These are phyloP conservation scores for Hortaea werneckii DNA, from an alignment of 2,329 filamentous ascomycete species.

Conservation along the genomic window DNA sequence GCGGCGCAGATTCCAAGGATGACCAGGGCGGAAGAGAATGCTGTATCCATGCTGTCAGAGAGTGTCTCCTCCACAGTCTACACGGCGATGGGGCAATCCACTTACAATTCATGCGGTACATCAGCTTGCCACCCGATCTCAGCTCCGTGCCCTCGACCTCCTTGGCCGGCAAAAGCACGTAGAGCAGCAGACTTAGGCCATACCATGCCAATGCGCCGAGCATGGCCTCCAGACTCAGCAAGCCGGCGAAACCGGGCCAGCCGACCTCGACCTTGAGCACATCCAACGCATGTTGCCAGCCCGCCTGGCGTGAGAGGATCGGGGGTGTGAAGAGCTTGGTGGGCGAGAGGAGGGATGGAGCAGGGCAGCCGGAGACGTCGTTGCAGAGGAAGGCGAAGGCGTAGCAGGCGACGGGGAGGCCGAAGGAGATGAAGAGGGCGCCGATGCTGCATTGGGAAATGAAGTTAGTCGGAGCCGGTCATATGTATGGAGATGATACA, in stretches of 20 bases:
- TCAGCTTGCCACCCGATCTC: conserved; percentile 59
- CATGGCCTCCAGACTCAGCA: conserved; percentile 60
- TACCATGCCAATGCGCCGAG: conserved; percentile 71
- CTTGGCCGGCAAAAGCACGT: conserved; percentile 65
- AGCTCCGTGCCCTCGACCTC: conserved; percentile 62
- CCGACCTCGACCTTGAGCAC: conserved; percentile 70
- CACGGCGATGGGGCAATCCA: neutral
- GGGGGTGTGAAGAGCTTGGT: conserved; percentile 45
- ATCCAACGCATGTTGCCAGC: conserved; percentile 43
- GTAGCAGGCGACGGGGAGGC: conserved; percentile 70
- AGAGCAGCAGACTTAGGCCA: conserved; percentile 60
- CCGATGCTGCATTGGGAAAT: conserved; percentile 37
- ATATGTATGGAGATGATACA: neutral
- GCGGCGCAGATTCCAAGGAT: conserved; percentile 61
- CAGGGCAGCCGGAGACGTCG: conserved; percentile 82
- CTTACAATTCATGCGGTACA: conserved; percentile 61
- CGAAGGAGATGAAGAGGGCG: conserved; percentile 66
- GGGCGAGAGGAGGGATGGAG: conserved; percentile 67
- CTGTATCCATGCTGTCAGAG: conserved; percentile 34
- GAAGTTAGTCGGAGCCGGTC: neutral
- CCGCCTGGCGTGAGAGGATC: conserved; percentile 18
- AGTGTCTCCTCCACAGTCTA: neutral
- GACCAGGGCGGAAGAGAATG: conserved; percentile 63
- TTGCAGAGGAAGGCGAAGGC: conserved; percentile 79
- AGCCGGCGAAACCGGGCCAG: conserved; percentile 66